A percentile compares a stretch with the other conserved stretches of the same genome.
Evolutionary conservation across 208 protist genomes (phyloP).

Genomic region (Herpetomonas muscarum): DNA sequence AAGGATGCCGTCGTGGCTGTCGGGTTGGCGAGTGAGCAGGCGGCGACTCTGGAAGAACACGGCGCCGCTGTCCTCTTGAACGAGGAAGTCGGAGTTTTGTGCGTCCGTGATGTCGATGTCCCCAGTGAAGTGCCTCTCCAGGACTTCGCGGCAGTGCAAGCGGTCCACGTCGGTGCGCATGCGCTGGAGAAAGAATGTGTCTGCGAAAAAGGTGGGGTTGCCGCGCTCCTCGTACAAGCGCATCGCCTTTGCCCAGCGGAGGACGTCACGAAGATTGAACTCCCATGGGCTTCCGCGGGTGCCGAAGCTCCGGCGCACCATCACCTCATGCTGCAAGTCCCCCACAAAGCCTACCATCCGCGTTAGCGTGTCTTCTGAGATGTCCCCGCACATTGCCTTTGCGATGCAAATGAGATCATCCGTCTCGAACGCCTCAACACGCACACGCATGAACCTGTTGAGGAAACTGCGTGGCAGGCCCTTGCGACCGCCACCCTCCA

Average conservation of each 20-base stretch:
- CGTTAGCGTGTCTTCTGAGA: conserved; percentile 61
- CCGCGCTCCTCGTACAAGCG: conserved; percentile 38
- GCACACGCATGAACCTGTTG: conserved; percentile 99
- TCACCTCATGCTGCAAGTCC: conserved; percentile 86
- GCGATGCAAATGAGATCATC: conserved; percentile 88
- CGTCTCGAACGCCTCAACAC: conserved; percentile 86
- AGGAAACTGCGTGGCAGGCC: conserved; percentile 99
- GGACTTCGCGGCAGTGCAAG: conserved; percentile 28
- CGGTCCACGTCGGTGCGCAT: conserved; percentile 81
- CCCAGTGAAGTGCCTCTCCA: conserved; percentile 38
- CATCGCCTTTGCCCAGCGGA: conserved; percentile 97
- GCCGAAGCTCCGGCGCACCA: conserved; percentile 81
- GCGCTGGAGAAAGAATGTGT: conserved; percentile 85
- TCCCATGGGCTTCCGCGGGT: conserved; percentile 97
- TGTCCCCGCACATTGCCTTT: conserved; percentile 65
- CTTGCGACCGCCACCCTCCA: conserved; percentile 98
- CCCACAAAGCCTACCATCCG: conserved; percentile 96
- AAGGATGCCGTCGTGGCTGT: not conserved
- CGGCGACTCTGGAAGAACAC: conserved; percentile 55
- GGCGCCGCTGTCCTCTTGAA: conserved; percentile 32
- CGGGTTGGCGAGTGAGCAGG: conserved; percentile 19
- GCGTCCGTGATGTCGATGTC: conserved; percentile 14
- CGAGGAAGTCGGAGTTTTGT: conserved; percentile 62
- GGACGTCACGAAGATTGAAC: conserved; percentile 99
- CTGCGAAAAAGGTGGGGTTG: conserved; percentile 59